A percentile compares a stretch with the other conserved stretches of the same genome.
Conservation (phyloP, 139 green algal genomes). For the Micractinium sp. region DNA sequence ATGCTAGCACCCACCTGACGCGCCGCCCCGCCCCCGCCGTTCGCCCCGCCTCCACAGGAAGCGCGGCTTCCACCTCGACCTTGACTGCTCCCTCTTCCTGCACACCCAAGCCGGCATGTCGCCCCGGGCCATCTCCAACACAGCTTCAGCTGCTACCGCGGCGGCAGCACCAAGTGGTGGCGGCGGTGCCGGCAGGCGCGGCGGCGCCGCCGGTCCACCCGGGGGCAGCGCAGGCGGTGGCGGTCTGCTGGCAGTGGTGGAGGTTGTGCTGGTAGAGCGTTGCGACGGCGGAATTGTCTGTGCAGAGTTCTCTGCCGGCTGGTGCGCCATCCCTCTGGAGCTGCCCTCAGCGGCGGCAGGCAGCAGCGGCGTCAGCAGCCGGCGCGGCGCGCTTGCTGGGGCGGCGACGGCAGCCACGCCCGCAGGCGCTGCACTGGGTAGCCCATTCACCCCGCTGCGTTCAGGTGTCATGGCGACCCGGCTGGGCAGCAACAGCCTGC, state of each 20-base stretch:
- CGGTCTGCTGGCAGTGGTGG: slow-evolving; percentile 63
- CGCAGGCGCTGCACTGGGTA: background rate
- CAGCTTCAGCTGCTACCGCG: background rate
- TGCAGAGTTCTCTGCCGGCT: slow-evolving; percentile 63
- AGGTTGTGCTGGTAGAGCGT: slow-evolving; percentile 65
- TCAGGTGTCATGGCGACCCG: background rate
- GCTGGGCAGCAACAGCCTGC: background rate
- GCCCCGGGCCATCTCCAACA: background rate
- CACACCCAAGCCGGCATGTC: slow-evolving; percentile 33
- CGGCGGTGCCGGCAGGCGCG: background rate
- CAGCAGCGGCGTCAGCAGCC: background rate
- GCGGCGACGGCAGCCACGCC: background rate
- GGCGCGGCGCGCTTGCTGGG: background rate
- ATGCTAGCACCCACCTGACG: background rate
- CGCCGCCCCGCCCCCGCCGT: background rate
- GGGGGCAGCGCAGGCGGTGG: slow-evolving; percentile 13
- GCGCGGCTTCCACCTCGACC: slow-evolving; percentile 50
- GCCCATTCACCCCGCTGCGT: slow-evolving; percentile 5
- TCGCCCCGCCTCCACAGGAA: background rate
- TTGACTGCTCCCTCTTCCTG: slow-evolving; percentile 68
- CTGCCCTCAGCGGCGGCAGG: slow-evolving; percentile 14
- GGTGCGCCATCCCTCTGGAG: slow-evolving; percentile 67
- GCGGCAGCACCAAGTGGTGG: background rate
- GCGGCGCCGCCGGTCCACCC: background rate
- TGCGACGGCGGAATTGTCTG: slow-evolving; percentile 50